Evolutionary conservation across 2,329 filamentous ascomycete genomes (phyloP).

Genomic region (Trichoderma hamatum): DNA sequence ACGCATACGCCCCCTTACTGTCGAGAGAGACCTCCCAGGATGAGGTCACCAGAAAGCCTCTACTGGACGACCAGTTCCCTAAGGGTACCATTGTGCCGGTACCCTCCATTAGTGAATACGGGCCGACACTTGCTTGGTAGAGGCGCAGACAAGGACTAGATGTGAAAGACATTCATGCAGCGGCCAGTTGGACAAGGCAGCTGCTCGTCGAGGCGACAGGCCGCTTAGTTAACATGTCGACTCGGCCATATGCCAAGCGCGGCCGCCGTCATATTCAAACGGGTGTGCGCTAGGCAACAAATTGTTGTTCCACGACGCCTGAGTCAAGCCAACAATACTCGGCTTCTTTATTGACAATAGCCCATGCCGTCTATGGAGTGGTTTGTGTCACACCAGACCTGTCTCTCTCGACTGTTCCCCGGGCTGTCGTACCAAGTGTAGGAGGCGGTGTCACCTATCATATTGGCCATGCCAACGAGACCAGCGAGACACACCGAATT

Average conservation of each 20-base stretch:
- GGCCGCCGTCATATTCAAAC: background rate
- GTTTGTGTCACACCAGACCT: conserved; percentile 12
- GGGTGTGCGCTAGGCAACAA: background rate
- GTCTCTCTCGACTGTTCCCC: background rate
- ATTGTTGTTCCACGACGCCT: background rate
- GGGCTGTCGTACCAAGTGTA: background rate
- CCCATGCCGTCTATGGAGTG: conserved; percentile 6
- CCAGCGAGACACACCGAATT: background rate
- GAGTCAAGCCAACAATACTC: background rate
- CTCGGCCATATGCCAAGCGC: background rate
- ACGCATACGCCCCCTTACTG: background rate
- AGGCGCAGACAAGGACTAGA: conserved; percentile 4
- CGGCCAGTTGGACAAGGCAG: background rate
- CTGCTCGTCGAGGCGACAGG: background rate
- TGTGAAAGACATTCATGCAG: conserved; percentile 1
- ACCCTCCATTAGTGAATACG: conserved; percentile 21
- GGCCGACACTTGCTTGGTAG: background rate
- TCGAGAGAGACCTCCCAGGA: conserved; percentile 6
- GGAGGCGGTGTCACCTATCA: conserved; percentile 11
- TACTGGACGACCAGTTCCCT: conserved; percentile 8
- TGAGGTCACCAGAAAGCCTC: conserved; percentile 21
- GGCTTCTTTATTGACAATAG: background rate
- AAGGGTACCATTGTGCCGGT: conserved; percentile 24
- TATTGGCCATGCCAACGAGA: background rate
- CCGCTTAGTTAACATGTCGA: background rate